A percentile compares a stretch with the other conserved stretches of the same genome.
Evolutionary conservation across 768 basidiomycete species (phyloP).

Genomic region (Neoboletus subvelutipes): DNA sequence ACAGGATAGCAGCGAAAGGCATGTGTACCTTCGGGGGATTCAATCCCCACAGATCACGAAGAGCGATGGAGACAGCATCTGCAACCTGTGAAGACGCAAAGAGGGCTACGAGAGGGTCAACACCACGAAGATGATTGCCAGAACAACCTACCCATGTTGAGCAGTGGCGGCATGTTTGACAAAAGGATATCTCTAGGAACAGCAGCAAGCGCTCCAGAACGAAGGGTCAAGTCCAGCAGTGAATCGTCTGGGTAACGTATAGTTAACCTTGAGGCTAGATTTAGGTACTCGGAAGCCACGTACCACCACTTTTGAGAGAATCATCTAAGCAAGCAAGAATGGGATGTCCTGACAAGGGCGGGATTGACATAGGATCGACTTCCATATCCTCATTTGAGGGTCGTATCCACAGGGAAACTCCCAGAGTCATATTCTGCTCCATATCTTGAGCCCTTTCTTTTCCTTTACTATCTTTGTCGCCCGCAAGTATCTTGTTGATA

Average conservation of each 20-base stretch:
- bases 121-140: background rate
- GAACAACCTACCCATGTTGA: slow-evolving; percentile 38
- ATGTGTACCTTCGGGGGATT: slow-evolving; percentile 22
- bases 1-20: slow-evolving; percentile 37
- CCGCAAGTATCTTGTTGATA: slow-evolving; percentile 44
- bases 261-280: background rate
- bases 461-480: slow-evolving; percentile 36
- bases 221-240: slow-evolving; percentile 41
- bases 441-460: slow-evolving; percentile 28
- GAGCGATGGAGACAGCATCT: slow-evolving; percentile 32
- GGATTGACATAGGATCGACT: slow-evolving; percentile 13
- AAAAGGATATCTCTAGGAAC: slow-evolving; percentile 32
- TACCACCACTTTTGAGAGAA: slow-evolving; percentile 36
- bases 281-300: slow-evolving; percentile 8
- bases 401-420: slow-evolving; percentile 35
- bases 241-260: slow-evolving; percentile 36
- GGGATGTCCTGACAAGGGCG: slow-evolving; percentile 21
- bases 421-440: slow-evolving; percentile 19
- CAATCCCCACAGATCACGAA: slow-evolving; percentile 36
- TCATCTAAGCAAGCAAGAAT: slow-evolving; percentile 34
- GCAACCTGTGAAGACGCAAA: slow-evolving; percentile 28
- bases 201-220: slow-evolving; percentile 40
- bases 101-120: slow-evolving; percentile 17
- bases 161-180: slow-evolving; percentile 40
- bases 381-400: slow-evolving; percentile 22